Evolutionary conservation across 306 rosid species (phyloP), one percentile per base, ranked within the genome.

Genomic region (Cicer judaicum): DNA sequence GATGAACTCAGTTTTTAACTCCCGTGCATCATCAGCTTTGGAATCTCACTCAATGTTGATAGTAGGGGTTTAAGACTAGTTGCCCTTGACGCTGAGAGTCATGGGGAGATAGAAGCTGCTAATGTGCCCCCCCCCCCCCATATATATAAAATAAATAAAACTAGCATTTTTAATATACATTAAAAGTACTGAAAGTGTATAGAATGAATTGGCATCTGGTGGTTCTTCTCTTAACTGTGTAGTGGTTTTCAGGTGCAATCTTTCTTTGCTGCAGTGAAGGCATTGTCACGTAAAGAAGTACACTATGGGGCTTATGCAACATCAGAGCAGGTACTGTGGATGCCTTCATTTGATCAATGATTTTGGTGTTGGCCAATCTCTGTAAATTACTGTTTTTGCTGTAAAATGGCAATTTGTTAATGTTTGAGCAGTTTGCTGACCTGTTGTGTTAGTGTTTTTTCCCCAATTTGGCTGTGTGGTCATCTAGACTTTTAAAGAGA

Each of bases 291-390:
- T 21, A 94, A 94, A 86, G 99, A 94, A 84, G 97, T 94, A 75
- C 97, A 94, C 83, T 94, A 94, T 92, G 99, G 99, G 80, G 95
- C 95, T 29, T 75, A 89, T 94, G 99, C 99, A 47, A 91, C 99
- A 66, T 86, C 92, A 24, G 99, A 94, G 80, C 99, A 94, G 99
- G 99, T 92, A 85, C 24, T 9, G 10, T 74, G 54, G 70, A 24
- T 67, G 18, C 59, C 63, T 64, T 75, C 78, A 76, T 49, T 53
- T 34, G 55, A 57, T 70, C 64, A 43, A 60, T 38, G 21, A 75
- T 39, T 65, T n/a, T 64, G 13, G 57, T 15, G 56, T 50, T 70
- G 61, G 47, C 46, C 66, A 79, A 70, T 72, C 48, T 9, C 42
- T 54, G 9, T 15, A 69, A 52, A 61, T 62, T 49, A 12, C 55